Evolutionary conservation across 306 rosid species (phyloP), one percentile per base, ranked within the genome.

Genomic region (Inga laurina): DNA sequence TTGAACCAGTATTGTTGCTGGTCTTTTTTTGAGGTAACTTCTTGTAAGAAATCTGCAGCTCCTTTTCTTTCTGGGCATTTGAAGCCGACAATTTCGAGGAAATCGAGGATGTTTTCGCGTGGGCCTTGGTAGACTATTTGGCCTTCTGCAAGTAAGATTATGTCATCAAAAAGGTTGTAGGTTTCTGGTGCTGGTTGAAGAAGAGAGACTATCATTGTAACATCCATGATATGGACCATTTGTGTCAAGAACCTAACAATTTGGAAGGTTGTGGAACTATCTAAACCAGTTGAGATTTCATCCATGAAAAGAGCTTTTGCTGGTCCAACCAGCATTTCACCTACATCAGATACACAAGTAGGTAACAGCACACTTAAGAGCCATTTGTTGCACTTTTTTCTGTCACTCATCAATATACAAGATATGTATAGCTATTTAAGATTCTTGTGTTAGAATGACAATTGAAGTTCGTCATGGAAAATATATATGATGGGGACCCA

Each of bases 151-250:
- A 92, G 90, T 74, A 92, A 71, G 57, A 92, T 82, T 61, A 92
- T 87, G 83, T 90, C 91, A 74, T 92, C 93, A 68, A 92, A 92
- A n/a, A 85, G 92, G 21, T 90, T 84, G 35, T 67, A 92, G 39
- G 93, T 86, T 81, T 92, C 93, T 12, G 97, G 97, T 54, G 92
- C 90, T n/a, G 97, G 97, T 79, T 90, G 97, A 16, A 90, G 85
- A 78, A 92, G 97, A 70, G 97, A 85, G 69, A 90, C 88, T 62
- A 92, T 80, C 91, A 89, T 90, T 19, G 97, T 88, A 3, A 90
- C 83, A 74, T 89, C 93, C 89, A 83, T 92, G 51, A 89, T 82
- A 82, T 92, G 97, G 72, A 86, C 93, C 90, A 92, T 84, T 70
- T 92, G 97, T 82, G 85, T 86, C 94, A 92, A 84, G 76, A 82